A percentile compares a stretch with the other conserved stretches of the same genome.
Evolutionary conservation across 331 rosid species (phyloP).

Genomic region (Rosa hybrid): DNA sequence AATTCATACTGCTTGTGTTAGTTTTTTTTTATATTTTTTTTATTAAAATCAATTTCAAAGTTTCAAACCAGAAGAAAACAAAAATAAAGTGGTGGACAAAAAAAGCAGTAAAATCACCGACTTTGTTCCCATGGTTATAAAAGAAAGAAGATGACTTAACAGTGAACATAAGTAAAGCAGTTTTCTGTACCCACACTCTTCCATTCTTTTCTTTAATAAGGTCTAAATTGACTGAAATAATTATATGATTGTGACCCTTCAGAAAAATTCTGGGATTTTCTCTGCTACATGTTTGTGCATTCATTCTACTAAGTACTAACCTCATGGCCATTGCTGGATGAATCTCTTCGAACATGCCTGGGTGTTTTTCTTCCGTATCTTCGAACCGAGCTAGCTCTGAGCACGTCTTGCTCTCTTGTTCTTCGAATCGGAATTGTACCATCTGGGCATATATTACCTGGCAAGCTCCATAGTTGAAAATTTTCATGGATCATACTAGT

Average conservation of each 20-base stretch:
- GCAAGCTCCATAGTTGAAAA: constrained; percentile 70
- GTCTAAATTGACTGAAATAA: constrained; percentile 15
- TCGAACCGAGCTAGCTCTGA: constrained; percentile 68
- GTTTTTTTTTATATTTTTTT: not conserved
- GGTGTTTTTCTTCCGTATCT: constrained; percentile 74
- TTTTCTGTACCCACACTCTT: constrained; percentile 17
- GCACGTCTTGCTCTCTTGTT: constrained; percentile 73
- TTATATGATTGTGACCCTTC: constrained; percentile 16
- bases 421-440: constrained; percentile 95
- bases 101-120: constrained; percentile 18
- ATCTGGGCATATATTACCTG: constrained; percentile 78
- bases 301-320: constrained; percentile 33
- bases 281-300: constrained; percentile 17
- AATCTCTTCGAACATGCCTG: constrained; percentile 67
- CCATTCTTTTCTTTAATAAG: constrained; percentile 1
- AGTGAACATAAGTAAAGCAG: constrained; percentile 7
- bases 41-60: not conserved
- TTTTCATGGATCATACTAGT: constrained; percentile 38
- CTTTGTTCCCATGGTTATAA: constrained; percentile 13
- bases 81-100: not conserved
- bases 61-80: constrained; percentile 20
- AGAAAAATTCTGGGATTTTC: constrained; percentile 2
- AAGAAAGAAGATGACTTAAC: constrained; percentile 7
- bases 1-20: not conserved
- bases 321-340: constrained; percentile 91